These are phyloP conservation scores for Diaporthe capsici DNA, from an alignment of 2,329 filamentous ascomycete species.

Conservation along the genomic window DNA sequence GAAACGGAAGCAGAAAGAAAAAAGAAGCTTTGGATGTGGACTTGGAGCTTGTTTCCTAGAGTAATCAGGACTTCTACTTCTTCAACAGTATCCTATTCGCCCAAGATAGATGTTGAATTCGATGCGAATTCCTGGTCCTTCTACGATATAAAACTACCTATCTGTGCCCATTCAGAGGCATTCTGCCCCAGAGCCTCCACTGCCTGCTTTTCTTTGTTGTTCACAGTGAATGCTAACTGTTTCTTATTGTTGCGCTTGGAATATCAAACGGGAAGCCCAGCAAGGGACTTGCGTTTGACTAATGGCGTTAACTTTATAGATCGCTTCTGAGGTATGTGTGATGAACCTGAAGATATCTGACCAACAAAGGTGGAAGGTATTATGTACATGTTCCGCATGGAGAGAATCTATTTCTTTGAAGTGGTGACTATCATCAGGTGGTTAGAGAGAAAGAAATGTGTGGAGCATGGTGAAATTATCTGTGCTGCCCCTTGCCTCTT, in stretches of 20 bases:
- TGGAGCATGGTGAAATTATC: not conserved
- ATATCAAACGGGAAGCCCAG: not conserved
- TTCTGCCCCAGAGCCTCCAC: not conserved
- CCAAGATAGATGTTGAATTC: too few relatives aligned
- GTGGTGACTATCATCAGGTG: too few relatives aligned
- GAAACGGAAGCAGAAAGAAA: not conserved
- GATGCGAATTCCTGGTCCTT: too few relatives aligned
- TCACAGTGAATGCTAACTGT: too few relatives aligned
- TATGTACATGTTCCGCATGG: not conserved
- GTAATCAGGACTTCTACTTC: not conserved
- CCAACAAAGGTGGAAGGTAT: not conserved
- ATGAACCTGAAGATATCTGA: not conserved
- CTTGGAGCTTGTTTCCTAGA: not conserved
- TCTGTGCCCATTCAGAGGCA: too few relatives aligned
- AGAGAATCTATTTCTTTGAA: not conserved
- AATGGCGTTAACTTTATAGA: not conserved
- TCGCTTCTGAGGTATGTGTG: not conserved
- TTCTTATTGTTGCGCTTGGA: not conserved
- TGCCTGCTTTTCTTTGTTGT: not conserved
- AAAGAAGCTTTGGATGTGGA: not conserved
- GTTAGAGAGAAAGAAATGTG: not conserved
- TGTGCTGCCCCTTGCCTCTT: not conserved
- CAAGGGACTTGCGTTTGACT: not conserved
- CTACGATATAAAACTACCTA: not conserved
- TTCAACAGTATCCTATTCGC: too few relatives aligned